Evolutionary conservation across 116 monocot species (phyloP), one percentile per base, ranked within the genome.

Genomic region (Zostera marina): DNA sequence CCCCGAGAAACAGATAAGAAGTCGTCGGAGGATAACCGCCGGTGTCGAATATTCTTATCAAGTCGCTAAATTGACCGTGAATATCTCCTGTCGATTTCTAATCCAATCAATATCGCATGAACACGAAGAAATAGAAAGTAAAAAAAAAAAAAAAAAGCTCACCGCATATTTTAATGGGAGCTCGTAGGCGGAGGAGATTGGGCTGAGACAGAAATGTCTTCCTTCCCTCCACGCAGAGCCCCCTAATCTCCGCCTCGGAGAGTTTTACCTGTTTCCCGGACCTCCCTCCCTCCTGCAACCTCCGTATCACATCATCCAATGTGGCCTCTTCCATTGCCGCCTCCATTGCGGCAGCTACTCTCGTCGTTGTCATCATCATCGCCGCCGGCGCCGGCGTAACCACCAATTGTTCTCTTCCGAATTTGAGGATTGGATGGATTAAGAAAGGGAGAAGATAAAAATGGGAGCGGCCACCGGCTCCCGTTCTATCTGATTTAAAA

Each of bases 161-260:
- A 84, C 89, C 89, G 75, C 89, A 89, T 70, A 89, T 84, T 63
- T 89, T 83, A 70, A 89, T 76, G 11, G 89, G 89, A 8, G 89
- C 78, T 24, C 67, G 52, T 12, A 89, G 56, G 59, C 77, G 68
- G 22, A 88, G 56, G 44, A 88, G 78, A 25, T 65, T 73, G 52
- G 88, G 78, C 69, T 89, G 81, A 6, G 65, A 58, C 54, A 89
- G 78, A 54, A 89, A 81, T 8, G 84, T 68, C 4, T 64, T 65
- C 54, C 71, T 70, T 17, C 77, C 70, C 17, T 71, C 84, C 11
- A 73, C 25, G 56, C 81, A 81, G 10, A 81, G 77, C 70, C 68
- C 73, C 10, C 70, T 65, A 64, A 77, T 81, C 71, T 81, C 81
- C 22, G 66, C 53, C 66, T 81, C 81, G 12, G 66, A 69, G 22